Evolutionary conservation across 176 grass and related monocot genomes (phyloP).

Genomic region (Raddia guianensis): DNA sequence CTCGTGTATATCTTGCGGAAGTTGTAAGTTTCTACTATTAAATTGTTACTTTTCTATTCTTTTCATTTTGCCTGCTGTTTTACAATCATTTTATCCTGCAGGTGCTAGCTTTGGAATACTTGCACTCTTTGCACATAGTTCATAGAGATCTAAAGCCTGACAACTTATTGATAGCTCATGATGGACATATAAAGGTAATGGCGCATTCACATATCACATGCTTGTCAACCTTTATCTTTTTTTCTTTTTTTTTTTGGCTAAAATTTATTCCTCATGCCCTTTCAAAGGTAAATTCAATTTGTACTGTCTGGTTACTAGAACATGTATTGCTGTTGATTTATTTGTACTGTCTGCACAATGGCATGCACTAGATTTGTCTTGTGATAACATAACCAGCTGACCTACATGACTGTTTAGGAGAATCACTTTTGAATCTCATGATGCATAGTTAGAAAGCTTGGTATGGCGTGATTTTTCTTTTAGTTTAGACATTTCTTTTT

Average conservation of each 20-base stretch:
- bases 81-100: constrained; percentile 48
- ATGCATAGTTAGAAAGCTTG: constrained; percentile 29
- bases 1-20: constrained; percentile 98
- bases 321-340: constrained; percentile 24
- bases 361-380: neutral
- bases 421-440: constrained; percentile 14
- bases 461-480: neutral
- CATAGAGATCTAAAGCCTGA: constrained; percentile 99
- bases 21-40: constrained; percentile 72
- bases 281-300: neutral
- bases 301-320: constrained; percentile 25
- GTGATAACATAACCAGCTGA: constrained; percentile 25
- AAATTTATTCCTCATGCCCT: constrained; percentile 12
- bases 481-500: constrained; percentile 25
- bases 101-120: constrained; percentile 98
- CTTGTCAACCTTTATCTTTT: constrained; percentile 20
- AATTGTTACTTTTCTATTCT: constrained; percentile 28
- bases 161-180: constrained; percentile 97
- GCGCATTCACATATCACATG: constrained; percentile 22
- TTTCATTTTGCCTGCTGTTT: constrained; percentile 15
- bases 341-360: neutral
- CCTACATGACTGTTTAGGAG: neutral
- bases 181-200: constrained; percentile 98
- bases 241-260: constrained; percentile 21
- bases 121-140: constrained; percentile 93